Base-by-base conservation (phyloP, 2,329 filamentous ascomycete species). In the Trichophyton equinum region DNA sequence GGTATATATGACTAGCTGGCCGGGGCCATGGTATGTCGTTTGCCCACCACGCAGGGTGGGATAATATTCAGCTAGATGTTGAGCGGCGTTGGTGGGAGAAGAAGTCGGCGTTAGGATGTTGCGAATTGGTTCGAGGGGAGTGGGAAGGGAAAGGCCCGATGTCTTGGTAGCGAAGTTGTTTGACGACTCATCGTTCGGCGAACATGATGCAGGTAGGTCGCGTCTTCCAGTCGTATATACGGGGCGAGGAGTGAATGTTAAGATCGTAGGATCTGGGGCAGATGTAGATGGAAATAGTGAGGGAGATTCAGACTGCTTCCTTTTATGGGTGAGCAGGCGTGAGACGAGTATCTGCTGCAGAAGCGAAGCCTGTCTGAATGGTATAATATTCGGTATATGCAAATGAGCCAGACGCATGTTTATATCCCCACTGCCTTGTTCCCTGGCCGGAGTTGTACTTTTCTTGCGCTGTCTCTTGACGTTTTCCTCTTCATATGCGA, bases 1-100 rank as follows among this genome's bases (percentile, higher is more conserved):
- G 2, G 92, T 90, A 78, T 95, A 99, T n/a, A 91, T 84, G 40
- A 96, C 88, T 57, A 95, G 76, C 72, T 99, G 94, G 0, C 92
- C 92, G 0, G 92, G 94, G 0, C 92, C 94, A 72, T 99, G 94
- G 76, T 96, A 97, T 2, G 94, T 97, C 0, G 89, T 91, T 65
- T 95, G 85, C 0, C 94, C 94, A 63, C 94, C 94, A 60, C 94
- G 85, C n/a, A 85, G 81, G 13, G 89, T 87, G 67, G 85, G 80
- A 49, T 83, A 74, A 67, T 94, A 83, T n/a, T 82, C 77, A 2
- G 86, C 87, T 27, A 71, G 67, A 40, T 76, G 76, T 36, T 71
- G 62, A 36, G 69, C 58, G 3, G 65, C 56, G 33, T 53, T 53
- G 55, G 55, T 11, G 6, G 55, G 30, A 44, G 55, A 38, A 4